Percentiles rank a stretch among this genome's conserved stretches.
phyloP scores from a whole-genome alignment of 768 basidiomycete species.

The Tephrocybe sp. region DNA sequence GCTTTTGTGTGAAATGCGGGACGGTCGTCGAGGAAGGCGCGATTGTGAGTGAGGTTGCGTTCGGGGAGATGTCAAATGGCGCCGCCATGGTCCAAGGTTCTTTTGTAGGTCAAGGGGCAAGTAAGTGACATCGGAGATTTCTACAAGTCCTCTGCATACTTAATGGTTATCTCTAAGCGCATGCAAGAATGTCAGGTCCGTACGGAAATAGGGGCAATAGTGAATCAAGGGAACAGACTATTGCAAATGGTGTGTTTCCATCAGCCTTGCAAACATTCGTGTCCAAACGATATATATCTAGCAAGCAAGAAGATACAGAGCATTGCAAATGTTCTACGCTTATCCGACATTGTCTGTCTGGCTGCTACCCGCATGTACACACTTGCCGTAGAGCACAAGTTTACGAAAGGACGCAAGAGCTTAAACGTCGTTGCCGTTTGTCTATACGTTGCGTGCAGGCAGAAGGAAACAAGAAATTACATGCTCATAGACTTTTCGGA shows the following conservation, averaged over 20 bases:
- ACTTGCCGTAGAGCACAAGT: conserved; percentile 91
- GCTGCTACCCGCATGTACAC: conserved; percentile 88
- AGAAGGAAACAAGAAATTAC: conserved; percentile 87
- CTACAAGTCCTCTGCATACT: neutral
- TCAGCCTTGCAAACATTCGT: neutral
- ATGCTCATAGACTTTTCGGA: conserved; percentile 99
- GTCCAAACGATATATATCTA: conserved; percentile 26
- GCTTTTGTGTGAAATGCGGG: conserved; percentile 84
- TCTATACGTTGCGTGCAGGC: conserved; percentile 89
- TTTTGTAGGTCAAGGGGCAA: conserved; percentile 88
- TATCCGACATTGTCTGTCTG: conserved; percentile 79
- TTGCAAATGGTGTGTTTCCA: conserved; percentile 71
- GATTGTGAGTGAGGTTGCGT: conserved; percentile 91
- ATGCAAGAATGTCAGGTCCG: conserved; percentile 79
- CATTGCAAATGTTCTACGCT: conserved; percentile 73
- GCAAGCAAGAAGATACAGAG: conserved; percentile 83
- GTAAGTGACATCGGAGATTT: conserved; percentile 47
- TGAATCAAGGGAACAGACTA: conserved; percentile 90
- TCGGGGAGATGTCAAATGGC: conserved; percentile 91
- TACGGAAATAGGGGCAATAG: conserved; percentile 76
- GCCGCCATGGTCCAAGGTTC: conserved; percentile 96
- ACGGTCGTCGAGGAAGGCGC: conserved; percentile 92
- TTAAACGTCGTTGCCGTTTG: conserved; percentile 95
- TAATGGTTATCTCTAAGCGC: conserved; percentile 47
- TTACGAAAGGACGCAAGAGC: conserved; percentile 90